Conservation (phyloP, 306 rosid species). For the Neltuma alba region DNA sequence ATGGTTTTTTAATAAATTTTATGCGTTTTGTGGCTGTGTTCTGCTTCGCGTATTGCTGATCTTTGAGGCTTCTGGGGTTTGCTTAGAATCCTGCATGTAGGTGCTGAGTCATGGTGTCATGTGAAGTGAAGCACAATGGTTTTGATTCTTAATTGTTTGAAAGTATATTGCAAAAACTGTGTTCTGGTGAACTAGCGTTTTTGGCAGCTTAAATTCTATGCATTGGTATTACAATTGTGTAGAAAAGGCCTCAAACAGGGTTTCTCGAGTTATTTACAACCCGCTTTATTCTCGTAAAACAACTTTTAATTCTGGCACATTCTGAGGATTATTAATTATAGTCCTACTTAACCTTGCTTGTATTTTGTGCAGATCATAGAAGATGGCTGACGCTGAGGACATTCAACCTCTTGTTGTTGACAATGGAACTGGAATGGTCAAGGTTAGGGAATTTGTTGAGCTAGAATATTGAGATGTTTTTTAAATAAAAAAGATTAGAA, state of each 20-base stretch:
- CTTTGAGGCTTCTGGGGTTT: slow-evolving; percentile 10
- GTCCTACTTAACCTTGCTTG: neutral
- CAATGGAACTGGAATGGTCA: slow-evolving; percentile 77
- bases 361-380: slow-evolving; percentile 30
- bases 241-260: neutral
- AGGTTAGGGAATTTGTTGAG: slow-evolving; percentile 43
- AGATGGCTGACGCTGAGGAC: slow-evolving; percentile 66
- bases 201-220: neutral
- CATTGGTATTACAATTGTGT: neutral
- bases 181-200: neutral
- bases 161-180: slow-evolving; percentile 16
- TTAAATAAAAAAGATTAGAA: neutral
- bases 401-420: slow-evolving; percentile 72
- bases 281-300: neutral
- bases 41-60: slow-evolving; percentile 25
- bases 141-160: neutral
- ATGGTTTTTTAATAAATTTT: neutral
- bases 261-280: neutral
- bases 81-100: slow-evolving; percentile 18
- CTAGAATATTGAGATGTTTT: neutral
- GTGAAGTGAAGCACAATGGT: neutral
- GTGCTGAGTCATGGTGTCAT: neutral
- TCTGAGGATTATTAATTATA: neutral
- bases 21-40: slow-evolving; percentile 5
- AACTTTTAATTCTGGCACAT: neutral